Percentiles rank a stretch among this genome's conserved stretches.
phyloP scores from a whole-genome alignment of 2,329 filamentous ascomycete species.

The Fusarium udum region DNA sequence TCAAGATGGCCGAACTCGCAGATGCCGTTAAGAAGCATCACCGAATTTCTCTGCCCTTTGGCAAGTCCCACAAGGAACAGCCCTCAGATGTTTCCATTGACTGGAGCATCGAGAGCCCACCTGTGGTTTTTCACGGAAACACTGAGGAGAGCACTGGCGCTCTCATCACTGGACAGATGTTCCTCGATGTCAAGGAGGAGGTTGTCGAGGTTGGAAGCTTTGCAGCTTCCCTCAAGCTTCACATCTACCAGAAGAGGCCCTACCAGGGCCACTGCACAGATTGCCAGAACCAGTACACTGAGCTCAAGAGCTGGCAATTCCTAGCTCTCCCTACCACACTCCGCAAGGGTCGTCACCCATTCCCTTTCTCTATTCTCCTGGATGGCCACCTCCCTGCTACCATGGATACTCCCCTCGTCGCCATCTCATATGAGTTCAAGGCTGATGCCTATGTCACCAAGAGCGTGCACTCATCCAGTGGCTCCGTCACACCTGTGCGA shows the following conservation, averaged over 20 bases:
- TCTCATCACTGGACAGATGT: slow-evolving; percentile 84
- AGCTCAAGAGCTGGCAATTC: slow-evolving; percentile 83
- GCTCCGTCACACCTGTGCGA: slow-evolving; percentile 62
- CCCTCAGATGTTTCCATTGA: slow-evolving; percentile 56
- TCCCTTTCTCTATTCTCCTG: slow-evolving; percentile 89
- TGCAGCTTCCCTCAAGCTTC: slow-evolving; percentile 75
- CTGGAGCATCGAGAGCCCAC: slow-evolving; percentile 83
- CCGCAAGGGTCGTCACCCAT: slow-evolving; percentile 71
- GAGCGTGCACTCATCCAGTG: slow-evolving; percentile 55
- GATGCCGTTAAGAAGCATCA: slow-evolving; percentile 55
- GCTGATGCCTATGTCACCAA: slow-evolving; percentile 71
- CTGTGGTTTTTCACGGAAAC: slow-evolving; percentile 82
- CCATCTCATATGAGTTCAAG: slow-evolving; percentile 81
- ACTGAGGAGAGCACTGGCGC: slow-evolving; percentile 82
- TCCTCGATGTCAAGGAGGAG: slow-evolving; percentile 75
- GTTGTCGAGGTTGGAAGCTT: slow-evolving; percentile 75
- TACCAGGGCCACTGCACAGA: slow-evolving; percentile 81
- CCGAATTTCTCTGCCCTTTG: slow-evolving; percentile 54
- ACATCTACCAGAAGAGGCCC: slow-evolving; percentile 81
- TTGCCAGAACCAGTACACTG: slow-evolving; percentile 76
- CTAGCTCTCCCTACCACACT: slow-evolving; percentile 65
- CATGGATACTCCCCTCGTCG: slow-evolving; percentile 76
- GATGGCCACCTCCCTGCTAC: slow-evolving; percentile 86
- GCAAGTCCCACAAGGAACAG: slow-evolving; percentile 55
- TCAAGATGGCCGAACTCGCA: slow-evolving; percentile 52